phyloP scores from a whole-genome alignment of 805 yeast species.

The Nakazawaea peltata region DNA sequence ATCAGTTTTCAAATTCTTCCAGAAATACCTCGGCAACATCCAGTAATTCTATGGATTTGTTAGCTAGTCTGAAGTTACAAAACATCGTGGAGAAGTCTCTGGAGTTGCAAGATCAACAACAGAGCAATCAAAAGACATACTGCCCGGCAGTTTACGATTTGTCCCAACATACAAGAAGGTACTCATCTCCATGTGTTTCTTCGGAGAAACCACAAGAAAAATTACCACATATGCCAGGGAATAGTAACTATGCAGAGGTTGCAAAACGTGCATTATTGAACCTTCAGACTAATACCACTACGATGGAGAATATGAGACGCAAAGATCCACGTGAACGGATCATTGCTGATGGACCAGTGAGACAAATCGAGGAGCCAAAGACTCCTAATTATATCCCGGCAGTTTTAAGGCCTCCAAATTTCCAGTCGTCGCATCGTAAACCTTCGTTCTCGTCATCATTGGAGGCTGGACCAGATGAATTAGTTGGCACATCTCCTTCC shows the following conservation, averaged over 20 bases:
- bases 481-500: too few relatives aligned
- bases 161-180: slow-evolving; percentile 28
- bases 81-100: too few relatives aligned
- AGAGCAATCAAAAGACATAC: slow-evolving; percentile 16
- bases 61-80: background rate
- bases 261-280: slow-evolving; percentile 14
- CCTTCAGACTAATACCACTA: slow-evolving; percentile 13
- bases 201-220: background rate
- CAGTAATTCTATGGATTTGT: slow-evolving; percentile 7
- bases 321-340: slow-evolving; percentile 12
- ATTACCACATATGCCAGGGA: background rate
- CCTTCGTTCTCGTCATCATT: slow-evolving; percentile 4
- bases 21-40: slow-evolving; percentile 11
- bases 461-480: background rate
- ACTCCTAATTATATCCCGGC: slow-evolving; percentile 44
- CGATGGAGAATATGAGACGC: slow-evolving; percentile 1
- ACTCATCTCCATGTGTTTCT: slow-evolving; percentile 18
- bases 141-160: slow-evolving; percentile 42
- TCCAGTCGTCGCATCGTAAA: slow-evolving; percentile 4
- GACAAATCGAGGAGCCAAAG: slow-evolving; percentile 39
- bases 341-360: slow-evolving; percentile 12
- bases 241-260: background rate
- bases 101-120: background rate
- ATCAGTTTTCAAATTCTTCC: slow-evolving; percentile 9
- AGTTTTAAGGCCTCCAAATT: slow-evolving; percentile 34